These are phyloP conservation scores for Suillus spraguei DNA, from an alignment of 768 basidiomycete genomes.

Conservation along the genomic window DNA sequence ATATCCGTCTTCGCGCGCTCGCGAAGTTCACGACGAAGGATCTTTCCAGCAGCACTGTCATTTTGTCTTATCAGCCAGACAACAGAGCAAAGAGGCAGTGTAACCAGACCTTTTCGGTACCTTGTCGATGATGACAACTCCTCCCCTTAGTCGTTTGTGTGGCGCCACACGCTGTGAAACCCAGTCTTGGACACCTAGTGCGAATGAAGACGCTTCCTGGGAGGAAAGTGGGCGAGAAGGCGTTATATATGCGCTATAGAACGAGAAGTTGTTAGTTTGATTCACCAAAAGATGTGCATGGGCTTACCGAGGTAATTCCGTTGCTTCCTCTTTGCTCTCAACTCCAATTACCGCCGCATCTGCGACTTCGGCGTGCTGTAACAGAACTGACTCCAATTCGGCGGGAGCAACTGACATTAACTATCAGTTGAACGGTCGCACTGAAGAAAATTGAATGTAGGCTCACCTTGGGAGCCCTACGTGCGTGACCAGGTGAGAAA, in stretches of 20 bases:
- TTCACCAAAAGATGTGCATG: slow-evolving; percentile 2
- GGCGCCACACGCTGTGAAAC: slow-evolving; percentile 65
- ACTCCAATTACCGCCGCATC: slow-evolving; percentile 86
- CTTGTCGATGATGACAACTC: slow-evolving; percentile 57
- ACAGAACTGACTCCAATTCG: slow-evolving; percentile 76
- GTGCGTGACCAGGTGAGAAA: background rate
- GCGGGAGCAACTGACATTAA: slow-evolving; percentile 74
- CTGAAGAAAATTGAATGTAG: background rate
- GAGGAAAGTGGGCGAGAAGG: slow-evolving; percentile 20
- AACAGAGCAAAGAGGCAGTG: background rate
- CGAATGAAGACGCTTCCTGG: slow-evolving; percentile 37
- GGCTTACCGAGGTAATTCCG: slow-evolving; percentile 75
- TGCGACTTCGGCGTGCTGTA: slow-evolving; percentile 74
- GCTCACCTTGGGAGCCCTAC: slow-evolving; percentile 75
- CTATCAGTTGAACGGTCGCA: background rate
- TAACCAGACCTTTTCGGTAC: slow-evolving; percentile 32
- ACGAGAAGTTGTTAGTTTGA: background rate
- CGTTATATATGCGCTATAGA: slow-evolving; percentile 60
- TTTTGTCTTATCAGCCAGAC: slow-evolving; percentile 4
- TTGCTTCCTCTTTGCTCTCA: slow-evolving; percentile 63
- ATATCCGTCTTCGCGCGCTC: slow-evolving; percentile 63
- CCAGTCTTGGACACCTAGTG: slow-evolving; percentile 62
- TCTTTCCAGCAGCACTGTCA: slow-evolving; percentile 82
- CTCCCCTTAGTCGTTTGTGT: slow-evolving; percentile 82
- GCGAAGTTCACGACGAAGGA: slow-evolving; percentile 76